Base-by-base conservation (phyloP, 2,329 filamentous ascomycete species). In the Cordyceps militaris region DNA sequence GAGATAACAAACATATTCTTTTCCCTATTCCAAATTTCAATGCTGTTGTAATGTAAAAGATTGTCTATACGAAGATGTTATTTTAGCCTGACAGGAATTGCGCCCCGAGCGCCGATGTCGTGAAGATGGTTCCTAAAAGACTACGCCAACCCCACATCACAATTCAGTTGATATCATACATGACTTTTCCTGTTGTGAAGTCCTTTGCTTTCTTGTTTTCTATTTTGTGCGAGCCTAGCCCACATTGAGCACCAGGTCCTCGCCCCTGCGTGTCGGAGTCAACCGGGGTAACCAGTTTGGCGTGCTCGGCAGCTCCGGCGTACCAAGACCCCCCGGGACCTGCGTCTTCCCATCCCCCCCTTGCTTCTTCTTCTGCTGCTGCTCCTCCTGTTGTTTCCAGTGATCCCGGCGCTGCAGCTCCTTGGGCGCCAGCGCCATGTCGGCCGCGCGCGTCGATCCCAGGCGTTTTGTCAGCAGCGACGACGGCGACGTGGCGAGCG, bases 261-360 rank as follows among this genome's bases (percentile, higher is more conserved):
- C 82, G 0, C 87, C 86, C 50, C 83, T 77, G 60, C 84, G 74
- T 58, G 83, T 85, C 3, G 87, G 87, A 47, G 86, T 89, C 64
- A 89, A 65, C 62, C 78, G 80, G 3, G 85, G 85, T 63, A 84
- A 75, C 83, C 84, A 86, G 1, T 77, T 77, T 0, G 83, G 83
- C 38, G 78, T 80, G 36, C 68, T 69, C 1, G 78, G 77, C 43
- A 77, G 64, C 26, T 66, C 63, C 34, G 60, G 58, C 21, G 60
- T 60, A 4, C 16, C 32, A 14, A 48, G 59, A 23, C 38, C 44
- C 14, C 44, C 34, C 14, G 9, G n/a, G 2, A 47, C 16, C 4
- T 16, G 14, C 28, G 13, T 19, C 6, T 46, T 3, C 1, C 16
- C 38, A 7, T 44, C 11, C 4, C 26, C 42, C 4, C 9, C 3